Conservation (phyloP, 78 protist species). For the Planoprotostelium fungivorum region DNA sequence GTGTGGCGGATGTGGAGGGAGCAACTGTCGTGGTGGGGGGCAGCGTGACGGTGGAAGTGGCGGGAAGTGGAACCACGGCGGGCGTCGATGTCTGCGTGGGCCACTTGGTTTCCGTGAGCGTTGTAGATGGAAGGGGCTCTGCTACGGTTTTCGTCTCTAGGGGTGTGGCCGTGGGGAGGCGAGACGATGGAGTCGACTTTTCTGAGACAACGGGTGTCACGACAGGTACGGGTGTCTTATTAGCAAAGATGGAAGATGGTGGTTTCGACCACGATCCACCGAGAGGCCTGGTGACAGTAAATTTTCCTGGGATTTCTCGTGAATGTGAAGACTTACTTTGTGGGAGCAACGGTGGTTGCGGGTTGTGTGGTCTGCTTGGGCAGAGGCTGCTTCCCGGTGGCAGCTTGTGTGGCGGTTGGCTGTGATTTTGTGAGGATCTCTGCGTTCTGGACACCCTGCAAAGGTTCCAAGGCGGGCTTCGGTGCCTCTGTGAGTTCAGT, state of each 20-base stretch:
- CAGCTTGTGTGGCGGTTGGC: neutral
- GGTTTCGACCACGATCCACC: neutral
- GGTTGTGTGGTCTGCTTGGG: no score
- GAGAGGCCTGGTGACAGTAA: no score
- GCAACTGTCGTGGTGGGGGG: neutral
- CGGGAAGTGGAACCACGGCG: neutral
- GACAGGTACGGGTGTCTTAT: neutral
- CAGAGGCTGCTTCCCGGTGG: neutral
- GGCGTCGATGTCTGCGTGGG: neutral
- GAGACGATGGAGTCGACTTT: neutral
- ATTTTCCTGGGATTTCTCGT: no score
- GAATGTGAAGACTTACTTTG: no score
- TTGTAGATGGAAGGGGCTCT: neutral
- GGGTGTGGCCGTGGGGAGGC: neutral
- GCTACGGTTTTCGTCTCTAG: neutral
- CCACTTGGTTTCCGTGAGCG: neutral
- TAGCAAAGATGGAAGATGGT: neutral
- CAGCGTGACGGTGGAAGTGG: neutral
- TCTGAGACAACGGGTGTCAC: neutral
- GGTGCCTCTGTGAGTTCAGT: neutral
- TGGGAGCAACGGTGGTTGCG: no score
- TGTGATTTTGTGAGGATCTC: neutral
- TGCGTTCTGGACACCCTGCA: neutral
- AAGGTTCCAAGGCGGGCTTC: neutral
- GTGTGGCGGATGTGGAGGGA: neutral